Evolutionary conservation across 208 protist genomes (phyloP).

Genomic region (Novymonas esmeraldas): DNA sequence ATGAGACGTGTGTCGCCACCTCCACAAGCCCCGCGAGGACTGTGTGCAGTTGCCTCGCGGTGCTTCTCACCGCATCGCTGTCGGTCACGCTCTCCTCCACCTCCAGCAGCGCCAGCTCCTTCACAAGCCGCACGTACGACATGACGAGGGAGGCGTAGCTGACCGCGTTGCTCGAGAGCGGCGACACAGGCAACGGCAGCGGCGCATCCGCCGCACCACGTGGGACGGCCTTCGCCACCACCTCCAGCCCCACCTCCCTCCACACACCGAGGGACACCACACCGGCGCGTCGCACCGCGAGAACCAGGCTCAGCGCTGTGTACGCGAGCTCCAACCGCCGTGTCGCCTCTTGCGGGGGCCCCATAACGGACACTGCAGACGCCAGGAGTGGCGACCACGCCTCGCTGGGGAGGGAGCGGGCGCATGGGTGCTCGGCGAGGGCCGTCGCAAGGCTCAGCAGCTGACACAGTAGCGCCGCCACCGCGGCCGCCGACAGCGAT

Average conservation of each 20-base stretch:
- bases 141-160: constrained; percentile 30
- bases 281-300: constrained; percentile 22
- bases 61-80: constrained; percentile 13
- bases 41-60: constrained; percentile 19
- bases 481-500: neutral
- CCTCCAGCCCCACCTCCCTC: constrained; percentile 10
- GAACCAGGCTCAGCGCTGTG: constrained; percentile 29
- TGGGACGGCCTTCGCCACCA: constrained; percentile 11
- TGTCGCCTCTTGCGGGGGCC: constrained; percentile 18
- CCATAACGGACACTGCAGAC: constrained; percentile 18
- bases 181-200: constrained; percentile 15
- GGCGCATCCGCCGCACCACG: constrained; percentile 17
- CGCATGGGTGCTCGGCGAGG: constrained; percentile 35
- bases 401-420: constrained; percentile 21
- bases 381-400: constrained; percentile 31
- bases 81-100: constrained; percentile 27
- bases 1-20: constrained; percentile 16
- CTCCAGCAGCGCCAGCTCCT: constrained; percentile 12
- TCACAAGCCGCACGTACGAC: constrained; percentile 27
- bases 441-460: constrained; percentile 25
- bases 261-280: constrained; percentile 31
- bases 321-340: constrained; percentile 24
- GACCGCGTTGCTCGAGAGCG: constrained; percentile 1
- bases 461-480: constrained; percentile 6
- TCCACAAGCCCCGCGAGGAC: constrained; percentile 20